A percentile compares a stretch with the other conserved stretches of the same genome.
Evolutionary conservation across 1,284 basidiomycete genomes (phyloP).

Genomic region (Sphagnurus paluster): DNA sequence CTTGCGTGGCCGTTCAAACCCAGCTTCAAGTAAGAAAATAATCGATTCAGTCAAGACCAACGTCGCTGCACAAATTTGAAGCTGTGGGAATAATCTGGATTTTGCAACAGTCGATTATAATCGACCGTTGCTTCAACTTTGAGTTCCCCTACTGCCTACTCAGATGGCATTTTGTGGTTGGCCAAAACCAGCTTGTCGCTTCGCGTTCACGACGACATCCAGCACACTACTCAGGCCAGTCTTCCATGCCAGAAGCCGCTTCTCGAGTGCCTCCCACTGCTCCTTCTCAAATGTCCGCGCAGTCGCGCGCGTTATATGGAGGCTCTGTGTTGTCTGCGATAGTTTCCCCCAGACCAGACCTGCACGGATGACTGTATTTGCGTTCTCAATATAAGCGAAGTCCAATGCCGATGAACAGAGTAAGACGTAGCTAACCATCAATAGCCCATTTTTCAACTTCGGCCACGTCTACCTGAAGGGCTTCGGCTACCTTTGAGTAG

Average conservation of each 20-base stretch:
- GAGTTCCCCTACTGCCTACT: too few species aligned
- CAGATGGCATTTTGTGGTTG: conserved; percentile 26
- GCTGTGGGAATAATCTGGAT: too few species aligned
- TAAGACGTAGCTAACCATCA: conserved; percentile 60
- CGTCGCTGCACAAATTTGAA: too few species aligned
- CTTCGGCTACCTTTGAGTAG: conserved; percentile 73
- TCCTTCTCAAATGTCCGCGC: conserved; percentile 75
- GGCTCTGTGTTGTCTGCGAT: conserved; percentile 76
- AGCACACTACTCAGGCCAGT: conserved; percentile 64
- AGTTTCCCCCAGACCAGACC: conserved; percentile 84
- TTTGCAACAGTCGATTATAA: too few species aligned
- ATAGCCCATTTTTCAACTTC: conserved; percentile 93
- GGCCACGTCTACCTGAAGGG: conserved; percentile 63
- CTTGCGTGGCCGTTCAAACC: too few species aligned
- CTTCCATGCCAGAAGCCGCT: conserved; percentile 82
- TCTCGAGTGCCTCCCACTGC: conserved; percentile 85
- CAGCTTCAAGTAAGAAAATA: too few species aligned
- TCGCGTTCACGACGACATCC: conserved; percentile 65
- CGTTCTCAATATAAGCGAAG: background rate
- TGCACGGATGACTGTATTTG: conserved; percentile 75
- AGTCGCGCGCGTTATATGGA: conserved; percentile 78
- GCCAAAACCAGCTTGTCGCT: conserved; percentile 43
- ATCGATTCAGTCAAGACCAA: too few species aligned
- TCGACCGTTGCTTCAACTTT: too few species aligned
- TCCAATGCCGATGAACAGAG: background rate